A percentile compares a stretch with the other conserved stretches of the same genome.
These are phyloP conservation scores for Fusarium graminum DNA, from an alignment of 2,329 filamentous ascomycete genomes.

Conservation along the genomic window DNA sequence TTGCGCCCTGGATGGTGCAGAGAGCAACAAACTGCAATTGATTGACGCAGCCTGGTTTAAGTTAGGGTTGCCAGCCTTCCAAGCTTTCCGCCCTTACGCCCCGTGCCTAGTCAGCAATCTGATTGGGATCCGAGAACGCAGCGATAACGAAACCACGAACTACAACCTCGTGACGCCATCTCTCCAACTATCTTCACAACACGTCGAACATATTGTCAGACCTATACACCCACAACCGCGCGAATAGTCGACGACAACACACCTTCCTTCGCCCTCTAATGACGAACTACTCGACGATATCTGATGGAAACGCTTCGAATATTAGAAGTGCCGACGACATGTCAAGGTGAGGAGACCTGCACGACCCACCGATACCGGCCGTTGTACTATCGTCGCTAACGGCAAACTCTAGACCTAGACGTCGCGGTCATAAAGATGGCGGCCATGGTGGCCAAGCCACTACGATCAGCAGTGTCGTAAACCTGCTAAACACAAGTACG, in stretches of 20 bases:
- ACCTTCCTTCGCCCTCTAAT: slow-evolving; percentile 55
- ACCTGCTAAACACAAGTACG: slow-evolving; percentile 94
- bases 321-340: slow-evolving; percentile 60
- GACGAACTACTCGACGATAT: slow-evolving; percentile 67
- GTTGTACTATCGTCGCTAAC: slow-evolving; percentile 30
- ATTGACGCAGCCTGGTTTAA: slow-evolving; percentile 47
- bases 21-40: slow-evolving; percentile 17
- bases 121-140: slow-evolving; percentile 34
- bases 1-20: slow-evolving; percentile 44
- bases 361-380: slow-evolving; percentile 21
- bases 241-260: slow-evolving; percentile 12
- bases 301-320: slow-evolving; percentile 61
- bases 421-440: slow-evolving; percentile 77
- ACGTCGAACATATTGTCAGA: background rate
- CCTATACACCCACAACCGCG: slow-evolving; percentile 20
- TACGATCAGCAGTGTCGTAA: slow-evolving; percentile 92
- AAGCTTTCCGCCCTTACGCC: slow-evolving; percentile 31
- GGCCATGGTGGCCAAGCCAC: slow-evolving; percentile 80
- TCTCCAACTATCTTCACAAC: slow-evolving; percentile 6
- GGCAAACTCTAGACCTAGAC: slow-evolving; percentile 61
- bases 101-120: slow-evolving; percentile 42
- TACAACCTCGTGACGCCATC: slow-evolving; percentile 14
- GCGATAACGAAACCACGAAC: slow-evolving; percentile 38
- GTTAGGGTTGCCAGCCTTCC: slow-evolving; percentile 32
- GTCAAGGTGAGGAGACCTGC: slow-evolving; percentile 58